Evolutionary conservation across 2,329 filamentous ascomycete genomes (phyloP).

Genomic region (Septoria linicola): DNA sequence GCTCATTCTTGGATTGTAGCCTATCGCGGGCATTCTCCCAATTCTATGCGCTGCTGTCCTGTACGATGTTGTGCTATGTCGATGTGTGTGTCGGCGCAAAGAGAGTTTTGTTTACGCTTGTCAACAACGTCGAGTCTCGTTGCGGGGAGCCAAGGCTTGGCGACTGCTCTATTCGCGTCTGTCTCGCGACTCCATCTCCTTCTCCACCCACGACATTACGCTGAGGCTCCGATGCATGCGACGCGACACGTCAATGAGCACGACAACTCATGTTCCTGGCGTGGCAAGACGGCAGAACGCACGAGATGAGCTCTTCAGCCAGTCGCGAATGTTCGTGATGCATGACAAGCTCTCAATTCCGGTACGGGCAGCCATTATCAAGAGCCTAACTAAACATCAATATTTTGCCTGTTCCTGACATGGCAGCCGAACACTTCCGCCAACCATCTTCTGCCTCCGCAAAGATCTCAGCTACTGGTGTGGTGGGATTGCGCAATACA

Average conservation of each 20-base stretch:
- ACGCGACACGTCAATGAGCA: not conserved
- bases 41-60: conserved; percentile 13
- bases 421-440: not conserved
- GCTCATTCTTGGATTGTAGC: conserved; percentile 53
- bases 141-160: no score
- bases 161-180: not conserved
- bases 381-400: conserved; percentile 1
- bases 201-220: not conserved
- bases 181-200: not conserved
- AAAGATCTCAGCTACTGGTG: no score
- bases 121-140: not conserved
- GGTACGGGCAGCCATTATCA: conserved; percentile 4
- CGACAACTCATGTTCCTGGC: not conserved
- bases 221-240: not conserved
- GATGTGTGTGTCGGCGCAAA: not conserved
- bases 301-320: not conserved
- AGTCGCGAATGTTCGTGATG: not conserved
- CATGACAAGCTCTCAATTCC: conserved; percentile 5
- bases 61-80: conserved; percentile 2
- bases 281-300: not conserved
- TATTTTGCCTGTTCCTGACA: not conserved
- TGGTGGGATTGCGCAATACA: no score
- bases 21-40: conserved; percentile 42
- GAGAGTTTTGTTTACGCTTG: not conserved
- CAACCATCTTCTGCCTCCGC: not conserved